Evolutionary conservation across 2,329 filamentous ascomycete species (phyloP).

Genomic region (Falciphora oryzae): DNA sequence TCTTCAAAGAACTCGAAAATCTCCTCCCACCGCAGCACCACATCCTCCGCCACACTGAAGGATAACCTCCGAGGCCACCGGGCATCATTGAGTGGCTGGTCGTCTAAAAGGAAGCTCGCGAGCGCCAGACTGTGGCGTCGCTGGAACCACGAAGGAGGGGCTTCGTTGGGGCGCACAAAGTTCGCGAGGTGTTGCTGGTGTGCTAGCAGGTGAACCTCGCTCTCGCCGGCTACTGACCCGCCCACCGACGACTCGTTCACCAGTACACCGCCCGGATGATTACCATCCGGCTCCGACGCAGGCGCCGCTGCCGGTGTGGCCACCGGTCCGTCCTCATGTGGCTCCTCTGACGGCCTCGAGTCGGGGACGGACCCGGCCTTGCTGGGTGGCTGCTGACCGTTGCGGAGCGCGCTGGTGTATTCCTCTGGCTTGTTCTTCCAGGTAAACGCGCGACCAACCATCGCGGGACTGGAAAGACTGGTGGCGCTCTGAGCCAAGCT

Average conservation of each 20-base stretch:
- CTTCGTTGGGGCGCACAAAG: constrained; percentile 22
- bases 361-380: constrained; percentile 4
- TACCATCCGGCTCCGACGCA: constrained; percentile 20
- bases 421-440: constrained; percentile 62
- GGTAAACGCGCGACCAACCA: constrained; percentile 47
- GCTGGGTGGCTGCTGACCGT: constrained; percentile 17
- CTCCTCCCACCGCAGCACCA: constrained; percentile 61
- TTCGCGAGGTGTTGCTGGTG: constrained; percentile 39
- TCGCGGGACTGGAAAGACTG: constrained; percentile 31
- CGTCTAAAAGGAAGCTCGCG: constrained; percentile 16
- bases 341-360: constrained; percentile 2
- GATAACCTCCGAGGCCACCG: constrained; percentile 68
- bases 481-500: constrained; percentile 31
- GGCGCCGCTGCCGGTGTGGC: not conserved
- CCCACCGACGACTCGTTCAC: constrained; percentile 39
- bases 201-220: constrained; percentile 45
- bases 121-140: constrained; percentile 55
- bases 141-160: constrained; percentile 44
- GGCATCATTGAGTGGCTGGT: constrained; percentile 42
- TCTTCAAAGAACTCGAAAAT: constrained; percentile 37
- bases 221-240: constrained; percentile 53
- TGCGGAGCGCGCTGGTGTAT: constrained; percentile 39
- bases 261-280: constrained; percentile 31
- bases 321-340: not conserved
- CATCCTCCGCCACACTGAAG: constrained; percentile 70